Evolutionary conservation across 179 eudicot genomes (phyloP), one percentile per base, ranked within the genome.

Genomic region (Sideroxylon spinosum): DNA sequence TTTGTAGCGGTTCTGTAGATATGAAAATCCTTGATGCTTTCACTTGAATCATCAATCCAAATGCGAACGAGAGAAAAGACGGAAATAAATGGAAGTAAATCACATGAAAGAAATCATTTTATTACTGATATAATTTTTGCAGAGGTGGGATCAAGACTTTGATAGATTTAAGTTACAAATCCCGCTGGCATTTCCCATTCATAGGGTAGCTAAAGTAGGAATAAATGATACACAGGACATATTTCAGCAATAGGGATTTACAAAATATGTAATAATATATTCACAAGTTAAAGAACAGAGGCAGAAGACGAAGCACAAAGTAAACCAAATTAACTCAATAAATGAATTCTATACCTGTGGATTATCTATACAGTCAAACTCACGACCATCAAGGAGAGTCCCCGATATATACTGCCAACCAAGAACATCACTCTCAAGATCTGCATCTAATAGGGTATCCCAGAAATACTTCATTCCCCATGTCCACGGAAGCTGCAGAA

Each of bases 401-500:
- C 99, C 98, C 14, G 98, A 89, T 69, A 95, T 95, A 85, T 91
- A 94, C 78, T 95, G 99, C 99, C 99, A 95, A 74, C 98, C 99
- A 76, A 95, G 96, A 73, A 96, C 99, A 85, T 95, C 99, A 67
- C 99, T 93, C 81, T 95, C 98, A 79, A 95, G 95, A 86, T 95
- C 99, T 17, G 99, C 99, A 89, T 95, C 99, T 53, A 95, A 85
- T 19, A 95, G 86, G 29, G 99, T 95, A 82, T 95, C 99, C 99
- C 98, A 95, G 79, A 95, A 95, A 78, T 95, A 95, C 74, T 95
- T 95, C 98, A 95, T 92, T 11, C 99, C 99, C 99, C 98, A 95
- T 83, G 92, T 88, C 99, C 99, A 95, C 0, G 99, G 99, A 67
- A 95, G 90, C 86, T 93, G 99, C 72, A 95, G 85, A 85, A 95